Conservation (phyloP, 1,284 basidiomycete species). For the Peniophora sp. region DNA sequence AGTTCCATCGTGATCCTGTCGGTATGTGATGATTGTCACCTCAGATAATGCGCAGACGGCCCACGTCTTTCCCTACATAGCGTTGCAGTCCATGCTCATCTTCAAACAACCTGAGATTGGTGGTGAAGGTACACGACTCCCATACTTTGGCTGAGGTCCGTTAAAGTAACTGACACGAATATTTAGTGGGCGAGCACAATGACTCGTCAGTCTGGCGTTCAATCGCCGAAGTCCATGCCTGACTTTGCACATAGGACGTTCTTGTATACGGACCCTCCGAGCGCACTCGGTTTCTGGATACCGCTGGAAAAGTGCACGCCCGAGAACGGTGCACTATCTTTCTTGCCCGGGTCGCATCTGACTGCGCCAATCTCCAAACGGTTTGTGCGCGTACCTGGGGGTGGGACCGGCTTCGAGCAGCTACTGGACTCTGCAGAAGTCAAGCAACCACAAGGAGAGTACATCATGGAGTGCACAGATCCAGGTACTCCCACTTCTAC, state of each 20-base stretch:
- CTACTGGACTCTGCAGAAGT: conserved; percentile 32
- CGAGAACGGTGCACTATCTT: conserved; percentile 84
- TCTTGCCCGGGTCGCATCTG: conserved; percentile 87
- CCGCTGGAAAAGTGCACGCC: conserved; percentile 84
- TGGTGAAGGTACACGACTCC: conserved; percentile 58
- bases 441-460: conserved; percentile 39
- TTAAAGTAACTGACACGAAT: conserved; percentile 3
- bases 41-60: neutral
- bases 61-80: conserved; percentile 31
- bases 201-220: conserved; percentile 64
- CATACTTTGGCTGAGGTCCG: conserved; percentile 1
- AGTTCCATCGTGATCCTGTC: conserved; percentile 76
- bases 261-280: conserved; percentile 88
- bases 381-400: conserved; percentile 66
- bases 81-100: conserved; percentile 93
- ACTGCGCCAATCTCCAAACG: conserved; percentile 67
- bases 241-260: too few relatives aligned
- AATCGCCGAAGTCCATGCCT: too few relatives aligned
- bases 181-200: conserved; percentile 66
- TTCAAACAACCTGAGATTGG: conserved; percentile 87
- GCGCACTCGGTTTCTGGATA: conserved; percentile 93
- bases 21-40: conserved; percentile 49
- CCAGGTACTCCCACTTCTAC: conserved; percentile 52
- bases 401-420: conserved; percentile 76
- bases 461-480: conserved; percentile 66